Evolutionary conservation across 768 basidiomycete species (phyloP), one percentile per base, ranked within the genome.

Genomic region (Bullera alba): DNA sequence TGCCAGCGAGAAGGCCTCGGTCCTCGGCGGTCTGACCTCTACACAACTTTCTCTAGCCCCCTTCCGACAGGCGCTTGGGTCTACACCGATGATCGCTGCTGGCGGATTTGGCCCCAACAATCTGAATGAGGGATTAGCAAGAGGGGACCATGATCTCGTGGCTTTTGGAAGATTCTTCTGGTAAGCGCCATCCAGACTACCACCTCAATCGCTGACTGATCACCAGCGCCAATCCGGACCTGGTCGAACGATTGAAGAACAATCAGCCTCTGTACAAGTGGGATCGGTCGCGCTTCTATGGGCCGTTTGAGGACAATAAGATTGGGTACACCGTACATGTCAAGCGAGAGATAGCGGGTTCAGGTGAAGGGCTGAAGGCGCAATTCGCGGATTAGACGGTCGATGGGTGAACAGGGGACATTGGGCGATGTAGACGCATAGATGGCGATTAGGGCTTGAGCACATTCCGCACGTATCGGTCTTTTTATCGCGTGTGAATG

Each of bases 301-400:
- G 37, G 7, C 67, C 67, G 0, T 69, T 69, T 43, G 45, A 47
- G 36, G 56, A 69, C 27, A 66, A 69, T 39, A 57, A 61, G 41
- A 19, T 69, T 17, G 67, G 67, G 25, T 69, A 69, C 50, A 69
- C 67, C 12, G 58, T 60, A 3, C 62, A 64, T 44, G 38, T 46
- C 1, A 39, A 41, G 10, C 37, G 58, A n/a, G 43, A 46, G 6
- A 27, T 51, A 17, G 46, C 53, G 16, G 22, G 19, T 3, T 25
- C 34, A 22, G 38, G 28, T 12, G 61, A 49, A 22, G 29, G 48
- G 17, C 46, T 42, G 19, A 46, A 46, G n/a, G 42, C 28, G 1
- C 58, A 56, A 23, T 21, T 39, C 10, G 37, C 19, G 37, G 37
- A 39, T 10, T 39, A 39, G n/a, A n/a, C n/a, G n/a, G n/a, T n/a